Evolutionary conservation across 2,329 filamentous ascomycete species (phyloP).

Genomic region (Neofusicoccum laricinum): DNA sequence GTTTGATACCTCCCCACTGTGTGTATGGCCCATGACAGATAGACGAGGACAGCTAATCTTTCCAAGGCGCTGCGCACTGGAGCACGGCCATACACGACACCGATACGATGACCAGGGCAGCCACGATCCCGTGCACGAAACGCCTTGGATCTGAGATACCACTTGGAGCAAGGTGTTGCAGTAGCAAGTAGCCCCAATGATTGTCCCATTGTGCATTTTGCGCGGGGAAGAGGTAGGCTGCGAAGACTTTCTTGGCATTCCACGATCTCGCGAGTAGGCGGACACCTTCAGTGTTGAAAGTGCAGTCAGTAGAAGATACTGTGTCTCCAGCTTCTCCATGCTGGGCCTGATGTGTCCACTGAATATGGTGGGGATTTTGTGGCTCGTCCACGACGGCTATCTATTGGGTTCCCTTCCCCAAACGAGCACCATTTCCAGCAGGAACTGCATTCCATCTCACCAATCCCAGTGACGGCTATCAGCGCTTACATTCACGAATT

Average conservation of each 20-base stretch:
- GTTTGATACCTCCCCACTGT: not conserved
- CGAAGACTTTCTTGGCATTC: too few species aligned
- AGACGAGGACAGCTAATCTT: not conserved
- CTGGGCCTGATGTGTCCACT: too few species aligned
- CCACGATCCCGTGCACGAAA: not conserved
- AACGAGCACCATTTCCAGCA: not conserved
- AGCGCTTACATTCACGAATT: not conserved
- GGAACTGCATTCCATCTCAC: not conserved
- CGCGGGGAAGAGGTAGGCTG: too few species aligned
- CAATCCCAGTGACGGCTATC: not conserved
- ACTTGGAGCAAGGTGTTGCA: not conserved
- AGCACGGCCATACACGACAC: not conserved
- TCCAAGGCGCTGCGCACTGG: not conserved
- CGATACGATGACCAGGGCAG: not conserved
- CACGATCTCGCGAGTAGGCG: too few species aligned
- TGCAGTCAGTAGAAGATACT: too few species aligned
- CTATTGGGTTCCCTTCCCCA: too few species aligned
- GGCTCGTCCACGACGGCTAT: too few species aligned
- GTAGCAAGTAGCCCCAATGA: not conserved
- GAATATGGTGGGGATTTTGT: too few species aligned
- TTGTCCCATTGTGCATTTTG: not conserved
- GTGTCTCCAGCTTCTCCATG: too few species aligned
- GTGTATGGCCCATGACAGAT: not conserved
- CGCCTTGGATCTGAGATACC: too few species aligned
- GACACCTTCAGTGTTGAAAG: too few species aligned